Evolutionary conservation across 139 green algal genomes (phyloP), one percentile per base, ranked within the genome.

Genomic region (Tetradesmus obliquus): DNA sequence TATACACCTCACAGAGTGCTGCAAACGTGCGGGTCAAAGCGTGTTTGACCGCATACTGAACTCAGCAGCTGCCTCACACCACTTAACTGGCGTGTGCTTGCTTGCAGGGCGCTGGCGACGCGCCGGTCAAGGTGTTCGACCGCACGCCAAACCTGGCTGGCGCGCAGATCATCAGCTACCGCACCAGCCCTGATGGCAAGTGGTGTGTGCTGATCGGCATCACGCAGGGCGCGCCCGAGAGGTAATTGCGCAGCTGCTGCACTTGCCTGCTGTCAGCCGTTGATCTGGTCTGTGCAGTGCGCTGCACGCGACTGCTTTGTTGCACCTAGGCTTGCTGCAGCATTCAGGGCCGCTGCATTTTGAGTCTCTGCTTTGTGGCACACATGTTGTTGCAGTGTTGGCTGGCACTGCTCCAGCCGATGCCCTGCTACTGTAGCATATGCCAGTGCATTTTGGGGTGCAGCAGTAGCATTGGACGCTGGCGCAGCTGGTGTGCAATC

Each of bases 111-210:
- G 76, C 94, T 8, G 86, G 90, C 22, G 96, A 98, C 55, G 91
- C 92, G 3, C 92, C 98, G 7, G 95, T 96, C 62, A 99, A 99
- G 95, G 95, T 99, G 72, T 99, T 99, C 95, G 98, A 99, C 87
- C 95, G 98, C 22, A 98, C 98, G 0, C 95, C 97, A 55, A 99
- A 99, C 94, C 94, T 99, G 91, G 94, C 94, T 58, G 95, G 95
- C n/a, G 98, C 98, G 3, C 98, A 99, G 94, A 99, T 99, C 93
- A 99, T 99, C 95, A 98, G 95, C 92, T 99, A 99, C 94, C 94
- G 97, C 17, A 95, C 96, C n/a, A 96, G 97, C 84, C 92, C 97
- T 6, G 95, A 96, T 80, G 94, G 93, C 72, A 99, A 99, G 95
- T 99, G 98, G 98, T 97, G 96, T 84, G 97, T 99, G 60, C 94